Base-by-base conservation (phyloP, 2,329 filamentous ascomycete genomes). In the Acrocalymma vagum region DNA sequence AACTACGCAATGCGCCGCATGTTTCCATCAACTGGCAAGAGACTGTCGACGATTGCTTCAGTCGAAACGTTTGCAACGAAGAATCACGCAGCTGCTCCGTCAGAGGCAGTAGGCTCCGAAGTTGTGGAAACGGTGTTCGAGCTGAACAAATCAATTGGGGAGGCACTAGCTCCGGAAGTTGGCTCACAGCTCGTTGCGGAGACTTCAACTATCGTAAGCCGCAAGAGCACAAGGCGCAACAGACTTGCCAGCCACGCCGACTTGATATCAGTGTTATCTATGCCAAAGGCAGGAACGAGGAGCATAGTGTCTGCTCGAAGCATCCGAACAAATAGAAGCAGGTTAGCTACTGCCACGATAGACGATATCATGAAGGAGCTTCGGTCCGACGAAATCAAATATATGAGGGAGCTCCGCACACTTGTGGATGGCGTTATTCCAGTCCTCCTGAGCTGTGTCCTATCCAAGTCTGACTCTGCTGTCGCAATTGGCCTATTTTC, bases 401-500 rank as follows among this genome's bases (percentile, higher is more conserved):
- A 97, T 63, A 86, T 87, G 71, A 83, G 92, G 38, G 94, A 99
- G 70, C 79, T 99, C 21, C 90, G 91, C 63, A 96, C 94, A 1
- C 73, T 99, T 21, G 92, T 97, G 6, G 92, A 96, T 58, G 94
- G 94, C 40, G 93, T 99, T 15, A 89, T 99, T 40, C 94, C 94
- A 0, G 93, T 97, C 2, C 79, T 99, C 2, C 75, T 99, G 35
- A 90, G 86, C 8, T 90, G 91, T 52, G 88, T 95, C 7, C 80
- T 96, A 9, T 87, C 85, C 8, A 84, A 88, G 45, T 84, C 84
- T 1, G 82, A 85, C 48, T 81, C 82, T 6, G 80, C 80, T 10
- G 77, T 84, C 31, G 80, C 83, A 3, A 80, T 83, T 14, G 84
- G 85, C 4, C 74, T 93, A 3, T 91, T 93, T 60, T 81, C 81